Evolutionary conservation across 2,329 filamentous ascomycete genomes (phyloP), one percentile per base, ranked within the genome.

Genomic region (Trichoderma atrobrunneum): DNA sequence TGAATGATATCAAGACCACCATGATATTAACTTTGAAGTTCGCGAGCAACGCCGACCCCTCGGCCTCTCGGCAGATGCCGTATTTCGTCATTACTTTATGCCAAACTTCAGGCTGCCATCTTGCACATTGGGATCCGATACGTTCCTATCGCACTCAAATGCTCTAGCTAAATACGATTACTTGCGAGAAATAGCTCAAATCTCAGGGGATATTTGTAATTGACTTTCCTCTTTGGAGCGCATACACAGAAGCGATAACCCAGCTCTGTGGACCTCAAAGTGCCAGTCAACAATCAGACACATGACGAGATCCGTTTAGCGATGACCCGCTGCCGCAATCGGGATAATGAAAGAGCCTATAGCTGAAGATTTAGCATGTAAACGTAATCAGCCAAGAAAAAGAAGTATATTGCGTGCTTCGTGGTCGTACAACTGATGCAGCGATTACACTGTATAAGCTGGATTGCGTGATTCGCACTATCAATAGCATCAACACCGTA

Each of bases 391-490:
- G 65, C 65, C 56, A 70, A 34, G 57, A 61, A 36, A 48, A 54
- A 32, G 10, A 48, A 1, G 12, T 26, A 54, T 24, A 70, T 70
- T 70, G 67, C 67, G 67, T 70, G 67, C 67, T 70, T 54, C 67
- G n/a, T 4, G 28, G 28, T 70, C 67, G 67, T 51, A 21, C 67
- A 70, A 61, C 59, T 28, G 26, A 36, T 62, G 67, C 67, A 62
- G 57, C 26, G 28, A 48, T 48, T 70, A 24, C 67, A 70, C 67
- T 28, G 57, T 62, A 36, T 54, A 43, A 62, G 28, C 21, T 62
- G 57, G 56, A 73, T 73, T 39, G 57, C 72, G 72, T 73, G 72
- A 73, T 73, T 60, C 68, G 69, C 72, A 72, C 72, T 64, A 73
- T 68, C 57, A 64, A 73, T 73, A 73, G 63, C 72, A 73, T 73